Conservation (phyloP, 2,329 filamentous ascomycete species). For the Didymella keratinophila region DNA sequence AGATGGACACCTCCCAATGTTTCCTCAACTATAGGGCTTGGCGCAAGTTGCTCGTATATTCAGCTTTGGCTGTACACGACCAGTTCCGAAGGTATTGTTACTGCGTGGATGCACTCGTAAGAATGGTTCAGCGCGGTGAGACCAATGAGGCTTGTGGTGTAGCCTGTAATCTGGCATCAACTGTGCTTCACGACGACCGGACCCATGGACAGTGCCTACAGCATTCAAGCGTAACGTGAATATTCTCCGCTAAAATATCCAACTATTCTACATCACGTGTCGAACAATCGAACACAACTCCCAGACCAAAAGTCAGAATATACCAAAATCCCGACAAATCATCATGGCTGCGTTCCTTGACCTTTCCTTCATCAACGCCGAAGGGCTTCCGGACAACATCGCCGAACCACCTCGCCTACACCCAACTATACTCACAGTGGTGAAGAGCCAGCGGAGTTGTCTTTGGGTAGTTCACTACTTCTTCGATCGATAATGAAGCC, state of each 20-base stretch:
- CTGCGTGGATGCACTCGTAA: background rate
- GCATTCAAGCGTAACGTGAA: background rate
- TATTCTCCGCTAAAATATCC: background rate
- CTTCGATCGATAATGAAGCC: background rate
- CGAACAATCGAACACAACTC: background rate
- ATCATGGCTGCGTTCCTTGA: background rate
- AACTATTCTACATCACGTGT: background rate
- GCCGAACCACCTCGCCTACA: too few species aligned
- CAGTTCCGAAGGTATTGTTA: background rate
- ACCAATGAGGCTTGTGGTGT: background rate
- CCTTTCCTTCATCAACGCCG: too few species aligned
- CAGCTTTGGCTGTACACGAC: background rate
- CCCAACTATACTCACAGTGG: background rate
- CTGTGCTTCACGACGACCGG: too few species aligned
- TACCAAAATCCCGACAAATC: background rate
- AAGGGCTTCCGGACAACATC: too few species aligned
- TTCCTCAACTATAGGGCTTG: too few species aligned
- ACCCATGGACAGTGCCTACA: background rate
- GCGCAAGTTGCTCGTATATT: background rate
- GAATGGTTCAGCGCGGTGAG: background rate
- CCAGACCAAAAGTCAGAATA: too few species aligned
- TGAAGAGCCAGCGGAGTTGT: background rate
- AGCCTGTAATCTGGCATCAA: background rate
- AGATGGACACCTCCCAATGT: too few species aligned
- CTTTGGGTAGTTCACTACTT: background rate